These are phyloP conservation scores for Plasmodium malariae DNA, from an alignment of 169 alveolate genomes.

Conservation along the genomic window DNA sequence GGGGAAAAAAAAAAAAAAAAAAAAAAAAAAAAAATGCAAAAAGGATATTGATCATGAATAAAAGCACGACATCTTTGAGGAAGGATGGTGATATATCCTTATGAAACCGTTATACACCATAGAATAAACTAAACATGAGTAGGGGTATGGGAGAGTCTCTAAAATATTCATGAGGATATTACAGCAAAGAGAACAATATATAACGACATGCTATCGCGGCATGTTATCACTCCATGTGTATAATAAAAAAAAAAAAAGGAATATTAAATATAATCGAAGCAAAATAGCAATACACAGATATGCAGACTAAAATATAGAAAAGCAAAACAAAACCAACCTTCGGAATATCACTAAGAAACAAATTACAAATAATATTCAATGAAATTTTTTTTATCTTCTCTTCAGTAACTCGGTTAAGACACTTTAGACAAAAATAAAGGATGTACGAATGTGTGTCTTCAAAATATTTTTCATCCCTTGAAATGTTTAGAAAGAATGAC, in stretches of 20 bases:
- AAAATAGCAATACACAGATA: no score
- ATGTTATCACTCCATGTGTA: no score
- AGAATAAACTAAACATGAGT: no score
- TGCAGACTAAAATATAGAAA: not conserved
- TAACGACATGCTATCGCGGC: no score
- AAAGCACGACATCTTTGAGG: no score
- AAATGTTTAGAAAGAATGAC: conserved; percentile 24
- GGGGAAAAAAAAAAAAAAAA: not conserved
- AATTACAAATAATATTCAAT: conserved; percentile 38
- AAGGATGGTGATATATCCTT: no score
- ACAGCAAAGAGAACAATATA: no score
- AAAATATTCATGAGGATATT: no score
- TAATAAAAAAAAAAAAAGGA: not conserved
- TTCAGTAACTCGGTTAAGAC: conserved; percentile 4
- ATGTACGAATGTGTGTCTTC: conserved; percentile 6
- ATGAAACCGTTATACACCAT: no score
- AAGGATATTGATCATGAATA: not conserved
- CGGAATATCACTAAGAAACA: conserved; percentile 42
- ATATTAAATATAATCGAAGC: not conserved
- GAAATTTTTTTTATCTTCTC: conserved; percentile 41
- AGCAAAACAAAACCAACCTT: conserved; percentile 4
- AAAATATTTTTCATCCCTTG: conserved; percentile 44
- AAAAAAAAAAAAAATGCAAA: not conserved
- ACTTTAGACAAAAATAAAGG: conserved; percentile 9
- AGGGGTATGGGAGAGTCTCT: no score